A percentile compares a stretch with the other conserved stretches of the same genome.
phyloP scores from a whole-genome alignment of 805 yeast genomes.

The Barnettozyma californica region DNA sequence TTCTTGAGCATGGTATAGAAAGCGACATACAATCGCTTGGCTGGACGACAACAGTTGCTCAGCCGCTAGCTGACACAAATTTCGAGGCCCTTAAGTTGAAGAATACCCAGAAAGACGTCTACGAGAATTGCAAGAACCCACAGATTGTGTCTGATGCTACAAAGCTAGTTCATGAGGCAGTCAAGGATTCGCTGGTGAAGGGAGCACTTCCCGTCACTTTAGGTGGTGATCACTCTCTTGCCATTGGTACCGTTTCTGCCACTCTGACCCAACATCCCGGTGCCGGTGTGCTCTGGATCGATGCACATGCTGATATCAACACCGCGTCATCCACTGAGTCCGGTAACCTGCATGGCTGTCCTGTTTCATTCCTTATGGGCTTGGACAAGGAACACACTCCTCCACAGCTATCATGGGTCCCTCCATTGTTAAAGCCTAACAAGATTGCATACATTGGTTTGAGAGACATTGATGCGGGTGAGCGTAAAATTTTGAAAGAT shows the following conservation, averaged over 20 bases:
- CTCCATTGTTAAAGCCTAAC: conserved; percentile 54
- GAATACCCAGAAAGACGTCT: conserved; percentile 41
- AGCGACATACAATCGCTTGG: conserved; percentile 60
- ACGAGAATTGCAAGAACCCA: conserved; percentile 62
- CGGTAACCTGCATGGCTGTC: conserved; percentile 96
- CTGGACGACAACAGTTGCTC: conserved; percentile 54
- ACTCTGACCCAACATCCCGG: conserved; percentile 75
- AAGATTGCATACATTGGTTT: conserved; percentile 90
- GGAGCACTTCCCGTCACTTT: conserved; percentile 69
- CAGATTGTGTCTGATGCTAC: conserved; percentile 72
- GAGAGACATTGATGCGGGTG: conserved; percentile 88
- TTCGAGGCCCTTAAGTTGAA: conserved; percentile 37
- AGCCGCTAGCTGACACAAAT: conserved; percentile 49
- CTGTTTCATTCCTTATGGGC: conserved; percentile 87
- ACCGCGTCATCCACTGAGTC: conserved; percentile 77
- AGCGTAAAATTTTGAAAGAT: conserved; percentile 67
- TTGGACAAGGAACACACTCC: conserved; percentile 64
- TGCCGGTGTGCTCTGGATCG: conserved; percentile 91
- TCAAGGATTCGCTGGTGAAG: conserved; percentile 42
- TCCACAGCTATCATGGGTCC: conserved; percentile 77
- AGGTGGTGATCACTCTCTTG: conserved; percentile 97
- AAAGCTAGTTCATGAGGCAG: conserved; percentile 55
- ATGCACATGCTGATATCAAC: conserved; percentile 97
- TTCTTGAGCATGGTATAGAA: conserved; percentile 67
- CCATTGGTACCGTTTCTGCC: conserved; percentile 88